Conservation (phyloP, 139 green algal genomes). For the Chlamydomonas sp. region DNA sequence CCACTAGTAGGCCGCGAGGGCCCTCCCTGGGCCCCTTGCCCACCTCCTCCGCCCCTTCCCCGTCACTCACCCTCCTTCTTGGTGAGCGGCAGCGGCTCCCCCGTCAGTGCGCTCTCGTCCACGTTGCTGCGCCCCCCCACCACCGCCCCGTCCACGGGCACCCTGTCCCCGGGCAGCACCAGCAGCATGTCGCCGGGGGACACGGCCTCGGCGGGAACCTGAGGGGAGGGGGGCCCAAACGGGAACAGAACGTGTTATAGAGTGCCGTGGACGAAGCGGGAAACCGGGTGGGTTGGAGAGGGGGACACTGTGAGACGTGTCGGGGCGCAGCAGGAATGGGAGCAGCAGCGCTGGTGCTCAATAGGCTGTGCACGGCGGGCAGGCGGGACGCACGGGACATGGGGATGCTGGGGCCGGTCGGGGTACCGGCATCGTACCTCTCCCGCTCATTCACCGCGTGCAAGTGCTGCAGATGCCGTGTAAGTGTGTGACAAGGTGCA, state of each 20-base stretch:
- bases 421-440: background rate
- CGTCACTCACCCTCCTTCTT: conserved; percentile 60
- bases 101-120: conserved; percentile 86
- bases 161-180: conserved; percentile 84
- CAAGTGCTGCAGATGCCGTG: no score
- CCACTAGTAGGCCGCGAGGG: conserved; percentile 38
- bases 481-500: no score
- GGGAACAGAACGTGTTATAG: background rate
- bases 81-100: conserved; percentile 85
- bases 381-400: no score
- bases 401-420: no score
- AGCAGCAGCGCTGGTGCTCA: no score
- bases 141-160: conserved; percentile 90
- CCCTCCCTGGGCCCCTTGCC: background rate
- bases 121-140: conserved; percentile 69
- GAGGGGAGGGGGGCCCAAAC: conserved; percentile 30
- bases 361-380: no score
- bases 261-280: no score
- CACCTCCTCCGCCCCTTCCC: background rate
- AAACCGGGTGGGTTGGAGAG: no score
- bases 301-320: no score
- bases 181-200: conserved; percentile 73
- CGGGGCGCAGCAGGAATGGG: background rate
- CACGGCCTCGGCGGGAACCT: conserved; percentile 79
- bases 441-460: no score